Base-by-base conservation (phyloP, 2,329 filamentous ascomycete genomes). In the Escovopsis sp. region DNA sequence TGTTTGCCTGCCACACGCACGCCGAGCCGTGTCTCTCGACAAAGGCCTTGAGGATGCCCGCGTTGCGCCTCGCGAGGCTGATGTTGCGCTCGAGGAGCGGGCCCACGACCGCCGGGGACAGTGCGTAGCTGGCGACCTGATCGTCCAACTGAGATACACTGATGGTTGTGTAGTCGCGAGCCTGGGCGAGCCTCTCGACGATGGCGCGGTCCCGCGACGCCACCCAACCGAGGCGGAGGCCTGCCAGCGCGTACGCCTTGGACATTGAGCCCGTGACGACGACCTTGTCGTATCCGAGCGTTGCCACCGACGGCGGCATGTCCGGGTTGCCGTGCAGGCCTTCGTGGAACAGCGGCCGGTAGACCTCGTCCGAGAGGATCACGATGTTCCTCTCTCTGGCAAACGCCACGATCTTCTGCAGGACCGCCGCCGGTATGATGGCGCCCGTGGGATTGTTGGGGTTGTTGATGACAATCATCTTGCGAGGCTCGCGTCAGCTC, bases 71-170 rank as follows among this genome's bases (percentile, higher is more conserved):
- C 4, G 81, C 82, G 2, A 91, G 68, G 26, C 66, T 64, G 23
- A 55, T 19, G 38, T 86, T 73, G 18, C 81, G 79, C 32, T 67
- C 63, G 2, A 73, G 64, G 10, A 69, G 53, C 4, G 52, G 51
- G 4, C 55, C 55, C 26, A 59, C 57, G 3, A 75, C 67, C 2
- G 55, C 49, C 5, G 55, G 49, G 6, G 74, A 73, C 7, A 94
- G 64, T 0, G 87, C 86, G 54, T 80, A 89, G 26, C 75, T 72
- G 2, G 85, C 87, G 10, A 94, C 69, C 40, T 75, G 72, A 56
- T 94, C 85, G 57, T 93, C 85, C 6, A 94, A 64, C 54, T 81
- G 77, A n/a, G 82, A 84, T 0, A 93, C 85, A 34, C 81, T 83
- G 53, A 93, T 93, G 26, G 83, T 87, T 4, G 85, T 93, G 65